Base-by-base conservation (phyloP, 2,329 filamentous ascomycete species). In the Calonectria henricotiae region DNA sequence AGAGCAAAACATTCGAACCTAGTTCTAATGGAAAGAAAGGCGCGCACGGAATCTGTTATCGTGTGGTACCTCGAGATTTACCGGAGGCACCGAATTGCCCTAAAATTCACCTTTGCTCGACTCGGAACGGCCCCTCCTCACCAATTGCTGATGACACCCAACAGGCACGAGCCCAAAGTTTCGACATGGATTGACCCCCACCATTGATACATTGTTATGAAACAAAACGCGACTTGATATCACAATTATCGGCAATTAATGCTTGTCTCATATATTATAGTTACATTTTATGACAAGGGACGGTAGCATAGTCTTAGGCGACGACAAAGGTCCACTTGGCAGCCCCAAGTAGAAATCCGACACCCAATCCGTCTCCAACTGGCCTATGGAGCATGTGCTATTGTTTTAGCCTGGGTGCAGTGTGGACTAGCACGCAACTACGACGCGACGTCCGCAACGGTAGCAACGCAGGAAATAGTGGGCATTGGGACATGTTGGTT, bases 301-400 rank as follows among this genome's bases (percentile, higher is more conserved):
- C 17, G n/a, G 41, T 43, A 43, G 7, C 41, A 43, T n/a, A 43
- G n/a, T 43, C 41, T n/a, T 43, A 43, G 41, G 41, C 41, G 41
- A 43, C 41, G 41, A 43, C 41, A 43, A 43, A 43, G 17, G 41
- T 43, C 20, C 35, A 54, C 41, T 25, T 47, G 41, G 20, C 41
- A 20, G 30, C 44, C 39, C 49, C 25, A 32, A 43, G 46, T 51
- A 54, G 8, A 27, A 67, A 62, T 60, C 30, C 17, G 51, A 55
- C 32, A 35, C 32, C 9, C 35, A 32, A 35, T 32, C 51, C 51
- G 51, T 55, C 51, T 55, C 51, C 30, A 37, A 55, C 30, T 55
- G 23, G 30, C 30, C 30, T 12, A 55, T 55, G 51, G n/a, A 37
- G 51, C 20, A 23, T 37, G 54, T 51, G 8, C 35, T 23, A 49